phyloP scores from a whole-genome alignment of 805 yeast species.

The Candida taoyuanica region DNA sequence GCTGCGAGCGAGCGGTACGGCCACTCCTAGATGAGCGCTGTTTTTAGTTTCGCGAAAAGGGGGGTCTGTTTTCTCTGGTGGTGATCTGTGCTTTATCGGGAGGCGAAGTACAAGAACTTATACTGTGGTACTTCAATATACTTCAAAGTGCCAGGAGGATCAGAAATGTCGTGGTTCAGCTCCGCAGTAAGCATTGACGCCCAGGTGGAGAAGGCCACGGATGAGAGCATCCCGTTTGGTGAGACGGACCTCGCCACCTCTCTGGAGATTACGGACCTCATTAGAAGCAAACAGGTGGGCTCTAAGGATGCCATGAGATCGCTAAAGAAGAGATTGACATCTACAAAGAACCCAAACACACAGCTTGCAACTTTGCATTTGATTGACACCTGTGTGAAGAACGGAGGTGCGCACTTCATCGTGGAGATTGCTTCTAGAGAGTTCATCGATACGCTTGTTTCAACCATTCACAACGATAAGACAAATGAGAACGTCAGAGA shows the following conservation, averaged over 20 bases:
- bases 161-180: slow-evolving; percentile 27
- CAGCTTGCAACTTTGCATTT: slow-evolving; percentile 72
- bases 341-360: slow-evolving; percentile 71
- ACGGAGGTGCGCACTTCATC: slow-evolving; percentile 85
- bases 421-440: slow-evolving; percentile 77
- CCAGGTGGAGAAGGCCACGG: slow-evolving; percentile 68
- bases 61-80: too few species aligned
- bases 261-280: slow-evolving; percentile 81
- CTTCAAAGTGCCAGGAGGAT: neutral
- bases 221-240: slow-evolving; percentile 88
- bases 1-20: too few species aligned
- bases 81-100: neutral
- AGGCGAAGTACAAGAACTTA: too few species aligned
- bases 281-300: slow-evolving; percentile 73
- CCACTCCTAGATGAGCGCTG: too few species aligned
- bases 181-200: slow-evolving; percentile 36
- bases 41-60: too few species aligned
- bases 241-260: slow-evolving; percentile 74
- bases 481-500: slow-evolving; percentile 51
- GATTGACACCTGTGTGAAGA: slow-evolving; percentile 83
- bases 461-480: slow-evolving; percentile 35
- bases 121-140: too few species aligned
- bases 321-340: slow-evolving; percentile 67
- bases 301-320: slow-evolving; percentile 82
- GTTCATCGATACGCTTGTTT: slow-evolving; percentile 72